A percentile compares a stretch with the other conserved stretches of the same genome.
phyloP scores from a whole-genome alignment of 2,329 filamentous ascomycete species.

The Camptophora hylomeconis region DNA sequence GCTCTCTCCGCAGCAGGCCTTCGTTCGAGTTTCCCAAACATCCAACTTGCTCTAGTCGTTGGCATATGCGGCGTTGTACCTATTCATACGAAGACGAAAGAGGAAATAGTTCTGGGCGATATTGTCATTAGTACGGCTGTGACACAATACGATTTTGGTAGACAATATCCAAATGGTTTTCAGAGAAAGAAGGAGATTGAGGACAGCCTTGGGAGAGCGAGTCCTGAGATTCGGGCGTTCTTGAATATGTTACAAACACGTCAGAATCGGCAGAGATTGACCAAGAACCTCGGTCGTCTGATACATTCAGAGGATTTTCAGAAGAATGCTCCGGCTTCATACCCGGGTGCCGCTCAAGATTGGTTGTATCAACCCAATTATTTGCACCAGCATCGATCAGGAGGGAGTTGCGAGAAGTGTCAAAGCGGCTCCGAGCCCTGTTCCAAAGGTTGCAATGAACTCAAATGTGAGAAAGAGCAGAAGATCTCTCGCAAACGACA shows the following conservation, averaged over 20 bases:
- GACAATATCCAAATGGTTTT: conserved; percentile 13
- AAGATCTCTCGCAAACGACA: neutral
- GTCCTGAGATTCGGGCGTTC: conserved; percentile 19
- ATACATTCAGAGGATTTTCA: too few species aligned
- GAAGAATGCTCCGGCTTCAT: neutral
- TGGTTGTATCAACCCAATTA: neutral
- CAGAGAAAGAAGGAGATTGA: conserved; percentile 16
- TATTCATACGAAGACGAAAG: conserved; percentile 11
- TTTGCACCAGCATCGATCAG: conserved; percentile 1
- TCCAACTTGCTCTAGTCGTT: conserved; percentile 26
- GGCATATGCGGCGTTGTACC: conserved; percentile 32
- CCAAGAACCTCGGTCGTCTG: too few species aligned
- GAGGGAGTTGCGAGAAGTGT: neutral
- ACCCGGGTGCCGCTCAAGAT: neutral
- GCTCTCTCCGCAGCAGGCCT: conserved; percentile 18
- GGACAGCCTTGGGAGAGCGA: conserved; percentile 19
- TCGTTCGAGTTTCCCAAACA: conserved; percentile 21
- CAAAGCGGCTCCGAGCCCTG: neutral
- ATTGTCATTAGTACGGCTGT: conserved; percentile 19
- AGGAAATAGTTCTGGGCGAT: conserved; percentile 21
- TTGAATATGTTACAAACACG: conserved; percentile 9
- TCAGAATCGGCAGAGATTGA: too few species aligned
- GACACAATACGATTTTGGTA: conserved; percentile 18
- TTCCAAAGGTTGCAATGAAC: neutral
- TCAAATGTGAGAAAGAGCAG: neutral